Percentiles rank a stretch among this genome's conserved stretches.
Evolutionary conservation across 352 stramenopile genomes (phyloP).

Genomic region (Phytophthora quininea): DNA sequence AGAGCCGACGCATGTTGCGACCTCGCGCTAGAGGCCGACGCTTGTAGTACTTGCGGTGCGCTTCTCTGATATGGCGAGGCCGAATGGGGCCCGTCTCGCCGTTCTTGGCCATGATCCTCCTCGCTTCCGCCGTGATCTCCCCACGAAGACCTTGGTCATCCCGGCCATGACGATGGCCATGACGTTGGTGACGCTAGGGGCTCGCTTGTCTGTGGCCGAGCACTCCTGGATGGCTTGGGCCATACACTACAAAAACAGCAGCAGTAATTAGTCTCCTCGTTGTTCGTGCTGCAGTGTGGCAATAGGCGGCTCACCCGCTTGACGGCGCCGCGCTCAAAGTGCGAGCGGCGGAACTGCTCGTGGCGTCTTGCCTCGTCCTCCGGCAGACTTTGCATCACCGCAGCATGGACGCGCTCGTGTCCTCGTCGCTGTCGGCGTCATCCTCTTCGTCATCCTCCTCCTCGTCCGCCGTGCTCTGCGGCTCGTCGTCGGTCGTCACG

Average conservation of each 20-base stretch:
- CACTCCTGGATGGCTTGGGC: slow-evolving; percentile 76
- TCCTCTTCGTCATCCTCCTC: slow-evolving; percentile 62
- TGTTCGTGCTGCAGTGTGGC: too few species aligned
- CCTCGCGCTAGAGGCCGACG: slow-evolving; percentile 65
- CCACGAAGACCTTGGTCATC: slow-evolving; percentile 89
- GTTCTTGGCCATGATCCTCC: slow-evolving; percentile 81
- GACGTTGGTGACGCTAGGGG: slow-evolving; percentile 75
- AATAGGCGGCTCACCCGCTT: slow-evolving; percentile 50
- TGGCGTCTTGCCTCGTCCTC: slow-evolving; percentile 72
- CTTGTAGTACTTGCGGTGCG: slow-evolving; percentile 86
- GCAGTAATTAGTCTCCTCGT: background rate
- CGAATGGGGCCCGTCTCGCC: slow-evolving; percentile 78
- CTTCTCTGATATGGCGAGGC: slow-evolving; percentile 78
- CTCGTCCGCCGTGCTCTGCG: slow-evolving; percentile 45
- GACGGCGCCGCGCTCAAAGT: slow-evolving; percentile 84
- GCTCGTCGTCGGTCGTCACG: slow-evolving; percentile 63
- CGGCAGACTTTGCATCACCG: slow-evolving; percentile 69
- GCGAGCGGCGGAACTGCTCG: slow-evolving; percentile 82
- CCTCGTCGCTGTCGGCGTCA: slow-evolving; percentile 55
- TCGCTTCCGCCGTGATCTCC: slow-evolving; percentile 79
- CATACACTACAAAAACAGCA: slow-evolving; percentile 62
- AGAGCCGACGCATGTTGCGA: slow-evolving; percentile 61
- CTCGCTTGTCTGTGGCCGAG: slow-evolving; percentile 53
- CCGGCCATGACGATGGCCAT: slow-evolving; percentile 90
- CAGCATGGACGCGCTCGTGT: slow-evolving; percentile 68